Conservation (phyloP, 108 stramenopile species). For the Cyclotella sp. region DNA sequence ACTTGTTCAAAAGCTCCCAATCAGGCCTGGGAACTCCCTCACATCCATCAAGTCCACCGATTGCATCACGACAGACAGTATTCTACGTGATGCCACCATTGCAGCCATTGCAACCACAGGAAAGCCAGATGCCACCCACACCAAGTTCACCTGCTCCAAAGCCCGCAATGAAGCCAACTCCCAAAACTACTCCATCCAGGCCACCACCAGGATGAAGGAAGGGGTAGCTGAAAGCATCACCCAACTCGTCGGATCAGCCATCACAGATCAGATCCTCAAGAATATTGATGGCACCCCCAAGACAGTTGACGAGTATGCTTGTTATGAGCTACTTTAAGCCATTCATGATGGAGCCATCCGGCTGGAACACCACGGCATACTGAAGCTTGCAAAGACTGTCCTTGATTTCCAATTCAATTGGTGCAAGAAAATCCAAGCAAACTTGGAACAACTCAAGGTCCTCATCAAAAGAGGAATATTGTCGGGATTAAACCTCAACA, state of each 20-base stretch:
- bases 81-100: background rate
- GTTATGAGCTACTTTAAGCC: background rate
- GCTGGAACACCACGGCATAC: background rate
- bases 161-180: background rate
- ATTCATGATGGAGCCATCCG: slow-evolving; percentile 1
- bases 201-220: background rate
- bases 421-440: background rate
- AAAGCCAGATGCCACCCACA: background rate
- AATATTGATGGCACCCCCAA: slow-evolving; percentile 9
- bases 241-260: background rate
- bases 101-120: background rate
- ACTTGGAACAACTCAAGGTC: background rate
- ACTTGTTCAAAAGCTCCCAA: background rate
- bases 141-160: background rate
- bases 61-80: too few species aligned
- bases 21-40: background rate
- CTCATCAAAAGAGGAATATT: background rate
- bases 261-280: background rate
- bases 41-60: background rate
- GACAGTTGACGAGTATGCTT: background rate
- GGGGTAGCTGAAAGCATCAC: slow-evolving; percentile 6
- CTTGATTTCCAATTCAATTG: slow-evolving; percentile 5
- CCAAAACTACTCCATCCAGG: background rate
- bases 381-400: background rate
- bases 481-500: background rate